Evolutionary conservation across 768 basidiomycete genomes (phyloP).

Genomic region (Tulasnella sp.): DNA sequence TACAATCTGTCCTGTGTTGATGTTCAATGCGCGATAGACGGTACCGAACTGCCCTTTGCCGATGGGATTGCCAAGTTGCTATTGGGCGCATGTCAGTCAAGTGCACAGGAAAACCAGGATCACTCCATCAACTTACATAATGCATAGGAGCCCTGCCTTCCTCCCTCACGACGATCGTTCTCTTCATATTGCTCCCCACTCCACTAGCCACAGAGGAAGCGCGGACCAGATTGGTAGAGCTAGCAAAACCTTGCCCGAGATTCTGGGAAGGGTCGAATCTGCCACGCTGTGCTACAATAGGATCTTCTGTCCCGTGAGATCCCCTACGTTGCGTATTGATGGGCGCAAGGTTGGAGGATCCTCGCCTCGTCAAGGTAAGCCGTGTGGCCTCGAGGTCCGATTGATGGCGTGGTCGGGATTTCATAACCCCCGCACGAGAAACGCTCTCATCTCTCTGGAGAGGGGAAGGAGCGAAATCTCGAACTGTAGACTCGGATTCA

Average conservation of each 20-base stretch:
- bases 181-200: constrained; percentile 52
- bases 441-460: background rate
- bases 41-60: constrained; percentile 95
- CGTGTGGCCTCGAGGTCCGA: constrained; percentile 18
- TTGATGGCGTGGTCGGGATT: constrained; percentile 29
- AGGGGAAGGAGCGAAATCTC: background rate
- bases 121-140: constrained; percentile 52
- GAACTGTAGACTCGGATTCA: background rate
- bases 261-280: constrained; percentile 54
- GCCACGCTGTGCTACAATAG: constrained; percentile 45
- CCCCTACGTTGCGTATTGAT: background rate
- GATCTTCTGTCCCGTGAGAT: constrained; percentile 1
- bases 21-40: constrained; percentile 88
- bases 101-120: constrained; percentile 4
- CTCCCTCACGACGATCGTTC: constrained; percentile 69
- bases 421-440: background rate
- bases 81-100: constrained; percentile 23
- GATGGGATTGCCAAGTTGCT: constrained; percentile 98
- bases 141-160: constrained; percentile 71
- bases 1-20: constrained; percentile 94
- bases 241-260: constrained; percentile 43
- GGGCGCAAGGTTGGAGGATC: background rate
- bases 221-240: constrained; percentile 50
- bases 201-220: constrained; percentile 40
- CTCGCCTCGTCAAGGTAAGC: background rate